Base-by-base conservation (phyloP, 352 stramenopile species). In the Globisporangium mamillatum region DNA sequence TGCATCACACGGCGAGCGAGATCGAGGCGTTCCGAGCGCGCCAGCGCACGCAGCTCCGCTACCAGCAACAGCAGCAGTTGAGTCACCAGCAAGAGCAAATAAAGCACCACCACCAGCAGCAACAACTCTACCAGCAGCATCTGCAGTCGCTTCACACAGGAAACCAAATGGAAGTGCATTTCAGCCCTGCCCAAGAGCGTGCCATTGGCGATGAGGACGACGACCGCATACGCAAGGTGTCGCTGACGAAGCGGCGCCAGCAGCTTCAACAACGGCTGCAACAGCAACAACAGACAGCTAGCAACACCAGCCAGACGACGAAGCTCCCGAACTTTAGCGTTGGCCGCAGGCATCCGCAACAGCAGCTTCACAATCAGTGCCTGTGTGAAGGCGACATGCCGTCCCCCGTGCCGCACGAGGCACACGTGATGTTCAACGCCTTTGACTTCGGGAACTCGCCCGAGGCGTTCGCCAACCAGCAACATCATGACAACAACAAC, bases 371-470 rank as follows among this genome's bases (percentile, higher is more conserved):
- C 14, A 46, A 73, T 8, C 65, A 68, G 9, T 55, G 66, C 55
- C 74, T 67, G 69, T 60, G 60, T 18, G 58, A 66, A 38, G 63
- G 61, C 29, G 29, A 67, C 12, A 70, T 76, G 54, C 57, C 67
- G n/a, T 73, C 68, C n/a, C 68, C 68, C 25, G 46, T 73, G 55
- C 68, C 68, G 41, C 55, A 60, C 53, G 63, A 63, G 6, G 32
- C 18, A 4, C 53, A 62, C 27, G 41, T 22, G 24, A 65, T 66
- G 57, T 79, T 83, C 44, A 85, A 84, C 59, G 79, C 79, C 22
- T 85, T 88, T 64, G 77, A 85, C 70, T 84, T 82, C 41, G 73
- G 61, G 10, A 59, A 66, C 50, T 79, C 76, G 1, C 78, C 78
- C 4, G 78, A 88, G 66, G 67, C 70, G 41, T 86, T 88, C 41